These are phyloP conservation scores for Rostrohypoxylon terebratum DNA, from an alignment of 495 filamentous ascomycete genomes.

Conservation along the genomic window DNA sequence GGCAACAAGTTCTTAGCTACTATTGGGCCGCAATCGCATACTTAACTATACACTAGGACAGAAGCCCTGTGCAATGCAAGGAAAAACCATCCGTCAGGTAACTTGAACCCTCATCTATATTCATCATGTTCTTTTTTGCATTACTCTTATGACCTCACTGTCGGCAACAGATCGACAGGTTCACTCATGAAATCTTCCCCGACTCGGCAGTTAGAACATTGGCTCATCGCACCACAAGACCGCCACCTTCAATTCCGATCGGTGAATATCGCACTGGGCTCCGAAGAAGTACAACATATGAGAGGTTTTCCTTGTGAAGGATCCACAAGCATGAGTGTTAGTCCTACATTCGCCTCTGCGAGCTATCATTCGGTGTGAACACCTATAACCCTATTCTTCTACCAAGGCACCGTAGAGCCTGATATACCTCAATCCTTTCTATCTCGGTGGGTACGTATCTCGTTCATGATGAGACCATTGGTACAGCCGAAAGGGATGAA, in stretches of 20 bases:
- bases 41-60: constrained; percentile 11
- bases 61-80: constrained; percentile 25
- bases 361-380: constrained; percentile 8
- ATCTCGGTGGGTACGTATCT: constrained; percentile 35
- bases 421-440: constrained; percentile 22
- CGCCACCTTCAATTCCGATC: constrained; percentile 36
- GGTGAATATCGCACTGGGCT: constrained; percentile 34
- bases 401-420: constrained; percentile 12
- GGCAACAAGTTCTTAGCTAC: constrained; percentile 1
- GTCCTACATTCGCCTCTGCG: constrained; percentile 16
- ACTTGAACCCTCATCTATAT: not conserved
- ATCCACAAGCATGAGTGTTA: constrained; percentile 24
- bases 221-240: constrained; percentile 31
- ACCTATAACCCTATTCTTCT: constrained; percentile 12
- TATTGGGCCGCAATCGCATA: constrained; percentile 15
- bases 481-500: constrained; percentile 46
- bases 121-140: not conserved
- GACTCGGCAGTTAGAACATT: constrained; percentile 29
- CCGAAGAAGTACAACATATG: constrained; percentile 33
- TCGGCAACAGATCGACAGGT: constrained; percentile 20
- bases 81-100: constrained; percentile 6
- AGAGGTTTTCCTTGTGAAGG: constrained; percentile 36
- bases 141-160: not conserved
- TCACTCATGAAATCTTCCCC: constrained; percentile 13
- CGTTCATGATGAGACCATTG: constrained; percentile 36